Evolutionary conservation across 768 basidiomycete genomes (phyloP).

Genomic region (Tephrocybe sp.): DNA sequence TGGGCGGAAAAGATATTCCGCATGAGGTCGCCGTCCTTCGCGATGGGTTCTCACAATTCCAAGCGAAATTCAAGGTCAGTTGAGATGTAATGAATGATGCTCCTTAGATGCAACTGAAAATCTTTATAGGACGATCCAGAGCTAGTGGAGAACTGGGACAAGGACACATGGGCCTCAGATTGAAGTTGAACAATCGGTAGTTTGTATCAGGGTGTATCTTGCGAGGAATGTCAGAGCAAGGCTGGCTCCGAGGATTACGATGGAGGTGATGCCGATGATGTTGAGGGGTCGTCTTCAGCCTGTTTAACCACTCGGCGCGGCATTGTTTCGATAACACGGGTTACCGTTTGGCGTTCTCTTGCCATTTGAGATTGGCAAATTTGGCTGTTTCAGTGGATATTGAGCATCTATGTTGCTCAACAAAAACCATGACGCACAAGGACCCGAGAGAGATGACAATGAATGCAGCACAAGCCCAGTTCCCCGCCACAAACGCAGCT

Average conservation of each 20-base stretch:
- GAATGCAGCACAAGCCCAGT: slow-evolving; percentile 82
- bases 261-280: slow-evolving; percentile 5
- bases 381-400: slow-evolving; percentile 41
- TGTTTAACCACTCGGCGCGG: slow-evolving; percentile 54
- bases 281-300: slow-evolving; percentile 20
- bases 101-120: neutral
- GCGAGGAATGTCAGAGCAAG: too few species aligned
- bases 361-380: slow-evolving; percentile 59
- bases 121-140: slow-evolving; percentile 52
- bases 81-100: neutral
- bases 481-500: slow-evolving; percentile 68
- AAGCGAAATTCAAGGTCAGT: slow-evolving; percentile 62
- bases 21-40: slow-evolving; percentile 66
- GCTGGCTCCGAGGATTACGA: neutral
- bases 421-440: slow-evolving; percentile 48
- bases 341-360: slow-evolving; percentile 54
- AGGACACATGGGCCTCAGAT: slow-evolving; percentile 57
- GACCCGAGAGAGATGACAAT: slow-evolving; percentile 63
- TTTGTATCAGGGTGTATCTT: neutral
- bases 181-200: slow-evolving; percentile 24
- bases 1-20: slow-evolving; percentile 38
- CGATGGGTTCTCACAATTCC: slow-evolving; percentile 75
- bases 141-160: slow-evolving; percentile 78
- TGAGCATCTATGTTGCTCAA: slow-evolving; percentile 3
- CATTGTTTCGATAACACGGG: slow-evolving; percentile 59